Evolutionary conservation across 768 basidiomycete genomes (phyloP), one percentile per base, ranked within the genome.

Genomic region (Favolaschia claudopus): DNA sequence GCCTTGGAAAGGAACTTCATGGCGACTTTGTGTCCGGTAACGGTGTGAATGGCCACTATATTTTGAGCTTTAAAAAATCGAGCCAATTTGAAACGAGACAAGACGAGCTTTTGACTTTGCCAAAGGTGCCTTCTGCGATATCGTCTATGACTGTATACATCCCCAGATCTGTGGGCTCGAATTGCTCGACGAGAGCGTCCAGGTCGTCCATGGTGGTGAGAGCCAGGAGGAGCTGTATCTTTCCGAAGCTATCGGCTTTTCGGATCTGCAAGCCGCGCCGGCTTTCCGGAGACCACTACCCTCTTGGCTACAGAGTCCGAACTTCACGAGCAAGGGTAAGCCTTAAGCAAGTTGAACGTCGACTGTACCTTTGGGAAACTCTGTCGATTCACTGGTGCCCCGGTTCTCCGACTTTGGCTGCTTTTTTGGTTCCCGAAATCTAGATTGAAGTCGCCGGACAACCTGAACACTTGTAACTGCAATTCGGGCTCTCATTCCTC

Each of bases 1-100:
- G 92, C 92, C 73, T 97, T 95, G 53, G 93, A 93, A 60, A 99
- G 93, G 70, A 91, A 95, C 79, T 99, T 99, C 92, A 99, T 93
- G 12, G 97, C 96, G 49, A 99, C 96, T 68, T 88, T 88, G 69
- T 97, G 94, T 4, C 96, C 94, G 1, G 97, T 99, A 68, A 98
- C 85, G 53, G 91, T 91, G 75, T 99, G 96, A 12, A 85, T 87
- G 37, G 95, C 96, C 86, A 96, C 96, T 99, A 63, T 29, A 58
- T 32, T 24, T 27, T 45, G 24, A 24, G 59, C 64, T 63, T 64
- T 66, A 55, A 62, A 39, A 55, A 55, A 33, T 44, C 39, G 17
- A 9, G 22, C 34, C 51, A 48, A 51, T 44, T 59, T 63, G 37
- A 33, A 53, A 57, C 20, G 43, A 45, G 29, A 17, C 14, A 22